Percentiles rank a stretch among this genome's conserved stretches.
Evolutionary conservation across 2,329 filamentous ascomycete species (phyloP).

Genomic region (Apiospora sp.): DNA sequence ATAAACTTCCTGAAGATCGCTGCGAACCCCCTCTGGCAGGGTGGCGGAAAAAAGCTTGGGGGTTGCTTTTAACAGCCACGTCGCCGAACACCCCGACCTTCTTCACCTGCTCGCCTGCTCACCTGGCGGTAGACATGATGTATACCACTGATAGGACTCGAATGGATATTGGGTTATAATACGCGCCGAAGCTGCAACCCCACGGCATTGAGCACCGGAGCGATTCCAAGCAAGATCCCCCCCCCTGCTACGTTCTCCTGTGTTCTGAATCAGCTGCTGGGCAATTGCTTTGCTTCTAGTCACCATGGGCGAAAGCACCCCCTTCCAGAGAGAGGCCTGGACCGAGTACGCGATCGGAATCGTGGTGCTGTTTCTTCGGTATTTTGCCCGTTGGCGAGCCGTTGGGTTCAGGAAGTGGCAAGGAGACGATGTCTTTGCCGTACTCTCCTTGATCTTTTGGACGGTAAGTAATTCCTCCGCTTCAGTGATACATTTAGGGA

Average conservation of each 20-base stretch:
- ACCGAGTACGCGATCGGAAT: constrained; percentile 51
- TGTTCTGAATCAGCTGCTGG: neutral
- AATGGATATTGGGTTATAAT: neutral
- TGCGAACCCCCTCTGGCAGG: neutral
- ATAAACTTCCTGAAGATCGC: neutral
- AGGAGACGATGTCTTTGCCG: constrained; percentile 52
- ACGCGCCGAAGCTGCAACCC: neutral
- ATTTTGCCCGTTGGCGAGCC: constrained; percentile 47
- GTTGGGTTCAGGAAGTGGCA: constrained; percentile 51
- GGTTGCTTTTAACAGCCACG: constrained; percentile 7
- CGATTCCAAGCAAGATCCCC: neutral
- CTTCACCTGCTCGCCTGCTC: neutral
- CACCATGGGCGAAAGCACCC: constrained; percentile 41
- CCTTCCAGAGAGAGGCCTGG: constrained; percentile 54
- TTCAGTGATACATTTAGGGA: neutral
- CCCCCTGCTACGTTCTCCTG: neutral
- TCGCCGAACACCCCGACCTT: neutral
- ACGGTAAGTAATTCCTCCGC: constrained; percentile 39
- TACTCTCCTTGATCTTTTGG: constrained; percentile 47
- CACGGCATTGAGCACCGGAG: neutral
- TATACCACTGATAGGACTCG: neutral
- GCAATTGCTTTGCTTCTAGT: neutral
- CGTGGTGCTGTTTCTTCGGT: constrained; percentile 47
- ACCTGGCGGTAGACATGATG: neutral
- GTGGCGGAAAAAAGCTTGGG: neutral